phyloP scores from a whole-genome alignment of 2,329 filamentous ascomycete genomes.

The Trichoderma koningii region DNA sequence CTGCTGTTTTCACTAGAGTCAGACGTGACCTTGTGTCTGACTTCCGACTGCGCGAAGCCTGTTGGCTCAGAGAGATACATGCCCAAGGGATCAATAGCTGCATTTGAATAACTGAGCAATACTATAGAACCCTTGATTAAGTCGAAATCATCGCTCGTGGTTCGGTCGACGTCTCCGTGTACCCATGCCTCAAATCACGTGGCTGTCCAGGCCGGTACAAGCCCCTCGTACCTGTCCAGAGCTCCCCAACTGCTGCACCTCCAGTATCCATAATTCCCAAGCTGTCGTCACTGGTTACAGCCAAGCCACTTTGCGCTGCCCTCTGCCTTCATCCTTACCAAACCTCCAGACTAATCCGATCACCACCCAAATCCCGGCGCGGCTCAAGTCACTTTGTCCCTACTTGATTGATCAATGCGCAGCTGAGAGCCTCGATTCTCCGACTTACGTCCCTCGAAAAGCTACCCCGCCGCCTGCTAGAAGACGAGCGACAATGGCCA shows the following conservation, averaged over 20 bases:
- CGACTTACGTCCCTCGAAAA: conserved; percentile 30
- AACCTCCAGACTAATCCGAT: conserved; percentile 13
- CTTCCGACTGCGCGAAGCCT: too few species aligned
- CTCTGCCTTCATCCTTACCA: conserved; percentile 3
- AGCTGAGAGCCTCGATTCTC: conserved; percentile 30
- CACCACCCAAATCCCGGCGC: not conserved
- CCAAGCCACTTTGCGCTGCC: conserved; percentile 26
- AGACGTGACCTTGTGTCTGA: too few species aligned
- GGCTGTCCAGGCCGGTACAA: not conserved
- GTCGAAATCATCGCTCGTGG: too few species aligned
- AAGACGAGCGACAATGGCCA: conserved; percentile 44
- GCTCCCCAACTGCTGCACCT: conserved; percentile 1
- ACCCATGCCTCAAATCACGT: too few species aligned
- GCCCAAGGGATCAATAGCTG: too few species aligned
- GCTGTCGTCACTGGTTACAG: conserved; percentile 24
- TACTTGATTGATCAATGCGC: conserved; percentile 33
- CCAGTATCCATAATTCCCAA: conserved; percentile 1
- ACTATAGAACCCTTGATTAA: too few species aligned
- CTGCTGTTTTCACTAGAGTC: too few species aligned
- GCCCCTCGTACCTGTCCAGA: not conserved
- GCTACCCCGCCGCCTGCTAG: conserved; percentile 38
- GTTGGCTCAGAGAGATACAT: too few species aligned
- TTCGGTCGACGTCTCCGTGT: too few species aligned
- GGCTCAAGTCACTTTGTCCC: conserved; percentile 29
- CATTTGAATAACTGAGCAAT: too few species aligned